Evolutionary conservation across 1,284 basidiomycete genomes (phyloP).

Genomic region (Papiliotrema fonsecae): DNA sequence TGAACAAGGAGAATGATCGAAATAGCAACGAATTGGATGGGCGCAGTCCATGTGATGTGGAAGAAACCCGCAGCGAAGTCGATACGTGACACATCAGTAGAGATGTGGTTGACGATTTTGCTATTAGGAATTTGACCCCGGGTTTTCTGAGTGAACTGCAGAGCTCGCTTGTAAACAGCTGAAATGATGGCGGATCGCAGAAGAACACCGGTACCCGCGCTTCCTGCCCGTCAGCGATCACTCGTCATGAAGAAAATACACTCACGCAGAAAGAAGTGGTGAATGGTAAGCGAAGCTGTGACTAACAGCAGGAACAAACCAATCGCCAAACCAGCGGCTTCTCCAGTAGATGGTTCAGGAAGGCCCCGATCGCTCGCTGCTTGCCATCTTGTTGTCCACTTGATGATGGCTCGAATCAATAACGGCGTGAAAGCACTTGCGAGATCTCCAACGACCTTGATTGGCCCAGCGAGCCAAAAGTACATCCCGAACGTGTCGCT

Average conservation of each 20-base stretch:
- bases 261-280: constrained; percentile 61
- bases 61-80: constrained; percentile 85
- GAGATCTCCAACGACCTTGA: constrained; percentile 71
- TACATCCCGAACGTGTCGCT: constrained; percentile 75
- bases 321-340: constrained; percentile 70
- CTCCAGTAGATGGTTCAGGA: constrained; percentile 57
- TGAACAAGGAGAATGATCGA: constrained; percentile 50
- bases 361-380: constrained; percentile 47
- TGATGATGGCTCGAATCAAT: constrained; percentile 74
- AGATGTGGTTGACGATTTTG: constrained; percentile 75
- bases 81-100: constrained; percentile 73
- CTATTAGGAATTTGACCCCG: constrained; percentile 80
- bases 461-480: constrained; percentile 73
- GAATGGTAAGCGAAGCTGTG: constrained; percentile 61
- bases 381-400: constrained; percentile 66
- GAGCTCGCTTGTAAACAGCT: constrained; percentile 74
- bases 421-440: constrained; percentile 70
- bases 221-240: constrained; percentile 42
- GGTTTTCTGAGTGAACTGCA: constrained; percentile 72
- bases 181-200: constrained; percentile 82
- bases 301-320: constrained; percentile 67
- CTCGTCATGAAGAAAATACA: not conserved
- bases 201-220: constrained; percentile 69
- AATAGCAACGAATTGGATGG: constrained; percentile 51
- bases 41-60: constrained; percentile 62